Evolutionary conservation across 352 stramenopile genomes (phyloP).

Genomic region (Pythium phragmiticola): DNA sequence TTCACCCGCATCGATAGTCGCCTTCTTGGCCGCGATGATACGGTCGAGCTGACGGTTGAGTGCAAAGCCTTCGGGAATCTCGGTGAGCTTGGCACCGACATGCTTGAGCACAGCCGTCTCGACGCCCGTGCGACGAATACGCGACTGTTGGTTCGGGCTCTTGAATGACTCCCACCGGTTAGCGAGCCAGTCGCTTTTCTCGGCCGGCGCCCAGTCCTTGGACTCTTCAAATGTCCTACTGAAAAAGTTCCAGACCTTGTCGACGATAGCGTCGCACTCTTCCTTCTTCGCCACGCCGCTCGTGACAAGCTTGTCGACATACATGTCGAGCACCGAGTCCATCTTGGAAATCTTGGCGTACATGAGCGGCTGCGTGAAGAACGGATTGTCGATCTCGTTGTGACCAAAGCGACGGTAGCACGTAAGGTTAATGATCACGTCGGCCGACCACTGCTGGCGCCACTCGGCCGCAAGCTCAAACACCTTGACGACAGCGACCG

Average conservation of each 20-base stretch:
- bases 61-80: constrained; percentile 76
- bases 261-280: constrained; percentile 52
- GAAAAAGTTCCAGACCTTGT: constrained; percentile 64
- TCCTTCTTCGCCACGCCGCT: constrained; percentile 49
- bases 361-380: constrained; percentile 89
- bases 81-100: constrained; percentile 86
- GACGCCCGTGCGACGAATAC: constrained; percentile 92
- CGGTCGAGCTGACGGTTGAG: constrained; percentile 83
- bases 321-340: constrained; percentile 73
- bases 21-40: constrained; percentile 79
- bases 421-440: constrained; percentile 98
- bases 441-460: constrained; percentile 90
- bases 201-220: constrained; percentile 54
- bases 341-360: constrained; percentile 89
- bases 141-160: constrained; percentile 91
- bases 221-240: constrained; percentile 69
- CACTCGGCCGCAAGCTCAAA: constrained; percentile 92
- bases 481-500: constrained; percentile 88
- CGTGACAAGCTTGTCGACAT: constrained; percentile 64
- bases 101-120: constrained; percentile 89
- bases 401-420: constrained; percentile 98
- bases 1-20: constrained; percentile 71
- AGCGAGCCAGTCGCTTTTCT: constrained; percentile 95
- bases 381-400: constrained; percentile 94
- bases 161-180: constrained; percentile 97